Conservation (phyloP, 805 yeast genomes). For the Pichia exigua region DNA sequence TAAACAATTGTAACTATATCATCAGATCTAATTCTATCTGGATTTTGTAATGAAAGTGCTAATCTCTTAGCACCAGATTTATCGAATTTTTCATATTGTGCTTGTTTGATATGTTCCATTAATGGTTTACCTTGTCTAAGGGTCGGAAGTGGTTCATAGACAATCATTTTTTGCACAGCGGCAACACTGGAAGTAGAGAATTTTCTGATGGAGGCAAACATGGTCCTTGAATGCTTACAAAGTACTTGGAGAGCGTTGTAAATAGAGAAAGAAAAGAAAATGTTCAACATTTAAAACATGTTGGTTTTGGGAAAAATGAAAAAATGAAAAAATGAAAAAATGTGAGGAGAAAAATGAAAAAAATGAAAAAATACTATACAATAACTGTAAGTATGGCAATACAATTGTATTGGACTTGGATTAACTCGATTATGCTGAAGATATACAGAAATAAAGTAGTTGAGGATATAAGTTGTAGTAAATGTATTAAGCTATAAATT, state of each 20-base stretch:
- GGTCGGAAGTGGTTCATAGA: slow-evolving; percentile 44
- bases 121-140: slow-evolving; percentile 40
- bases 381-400: no score
- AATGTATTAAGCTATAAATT: no score
- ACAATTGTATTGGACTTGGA: no score
- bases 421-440: no score
- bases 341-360: background rate
- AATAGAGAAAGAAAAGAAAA: background rate
- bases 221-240: background rate
- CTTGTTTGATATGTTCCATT: slow-evolving; percentile 39
- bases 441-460: no score
- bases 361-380: no score
- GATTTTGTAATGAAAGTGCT: slow-evolving; percentile 39
- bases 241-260: background rate
- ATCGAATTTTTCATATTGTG: slow-evolving; percentile 55
- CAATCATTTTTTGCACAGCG: slow-evolving; percentile 21
- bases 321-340: background rate
- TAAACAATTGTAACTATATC: slow-evolving; percentile 75
- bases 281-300: background rate
- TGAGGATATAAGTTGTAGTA: no score
- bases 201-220: slow-evolving; percentile 1
- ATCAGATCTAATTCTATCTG: slow-evolving; percentile 61
- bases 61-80: slow-evolving; percentile 61
- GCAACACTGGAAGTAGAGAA: slow-evolving; percentile 3
- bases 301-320: background rate